Base-by-base conservation (phyloP, 169 alveolate species). In the Hepatocystis sp. region DNA sequence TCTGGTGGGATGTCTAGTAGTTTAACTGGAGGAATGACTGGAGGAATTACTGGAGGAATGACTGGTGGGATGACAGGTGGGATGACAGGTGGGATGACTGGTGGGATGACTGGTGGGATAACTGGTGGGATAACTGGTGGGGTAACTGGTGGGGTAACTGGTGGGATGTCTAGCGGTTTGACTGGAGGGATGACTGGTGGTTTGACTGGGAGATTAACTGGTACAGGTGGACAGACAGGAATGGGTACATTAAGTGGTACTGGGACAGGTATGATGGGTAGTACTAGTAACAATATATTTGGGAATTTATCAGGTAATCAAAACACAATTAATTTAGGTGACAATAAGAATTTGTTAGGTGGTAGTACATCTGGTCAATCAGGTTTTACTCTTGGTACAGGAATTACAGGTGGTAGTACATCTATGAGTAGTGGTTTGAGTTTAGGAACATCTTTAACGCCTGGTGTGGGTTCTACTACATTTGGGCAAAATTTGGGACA, bases 101-200 rank as follows among this genome's bases (percentile, higher is more conserved):
- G 15, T 7, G 5, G 15, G n/a, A n/a, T n/a, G n/a, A n/a, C n/a
- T n/a, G n/a, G n/a, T 36, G 47, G 47, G 15, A 36, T 10, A 36
- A 36, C 15, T 36, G n/a, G n/a, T n/a, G n/a, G n/a, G n/a, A n/a
- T n/a, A n/a, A n/a, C n/a, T n/a, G n/a, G n/a, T n/a, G n/a, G n/a
- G n/a, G n/a, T n/a, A n/a, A n/a, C n/a, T n/a, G n/a, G n/a, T n/a
- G 61, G 60, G 28, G 13, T 25, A 27, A 55, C 10, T 55, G 5
- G 5, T 7, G 5, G 5, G 5, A 10, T 5, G 10, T 7, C 15
- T 10, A 5, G 15, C 10, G 5, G 56, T 0, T 21, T 67, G 85
- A 42, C 25, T 10, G 84, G 61, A 21, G 61, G 25, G 23, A 78
- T 47, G 27, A 13, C 67, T 23, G 76, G 86, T 25, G 84, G 84